These are phyloP conservation scores for Lichenothelia convexa DNA, from an alignment of 495 filamentous ascomycete species.

Conservation along the genomic window DNA sequence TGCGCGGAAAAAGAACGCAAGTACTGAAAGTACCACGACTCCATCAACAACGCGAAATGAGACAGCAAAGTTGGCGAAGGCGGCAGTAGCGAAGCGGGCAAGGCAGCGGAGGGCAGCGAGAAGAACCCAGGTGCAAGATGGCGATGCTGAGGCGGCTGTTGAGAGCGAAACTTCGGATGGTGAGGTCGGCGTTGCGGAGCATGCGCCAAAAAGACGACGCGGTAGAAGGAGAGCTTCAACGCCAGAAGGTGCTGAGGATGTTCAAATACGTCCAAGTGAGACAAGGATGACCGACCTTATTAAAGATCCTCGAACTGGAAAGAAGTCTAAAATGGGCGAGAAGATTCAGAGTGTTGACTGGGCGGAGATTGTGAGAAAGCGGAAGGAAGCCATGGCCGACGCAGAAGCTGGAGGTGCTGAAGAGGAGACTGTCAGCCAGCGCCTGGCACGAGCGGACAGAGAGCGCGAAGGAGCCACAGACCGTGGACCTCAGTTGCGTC, in stretches of 20 bases:
- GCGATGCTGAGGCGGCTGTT: slow-evolving; percentile 17
- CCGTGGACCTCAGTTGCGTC: slow-evolving; percentile 38
- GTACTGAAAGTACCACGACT: neutral
- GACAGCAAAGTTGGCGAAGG: slow-evolving; percentile 1
- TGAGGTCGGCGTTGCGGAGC: no score
- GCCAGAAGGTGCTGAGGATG: slow-evolving; percentile 57
- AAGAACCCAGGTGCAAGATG: neutral
- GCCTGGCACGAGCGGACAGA: slow-evolving; percentile 3
- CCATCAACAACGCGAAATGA: neutral
- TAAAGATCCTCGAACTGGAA: slow-evolving; percentile 57
- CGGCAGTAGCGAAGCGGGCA: slow-evolving; percentile 4
- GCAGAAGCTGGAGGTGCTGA: neutral
- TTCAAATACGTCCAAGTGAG: slow-evolving; percentile 46
- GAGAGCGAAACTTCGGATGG: slow-evolving; percentile 13
- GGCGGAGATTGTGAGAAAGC: slow-evolving; percentile 30
- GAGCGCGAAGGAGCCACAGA: slow-evolving; percentile 3
- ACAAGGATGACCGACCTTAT: slow-evolving; percentile 74
- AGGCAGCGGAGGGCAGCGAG: slow-evolving; percentile 3
- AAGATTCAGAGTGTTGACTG: slow-evolving; percentile 37
- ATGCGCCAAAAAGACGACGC: neutral
- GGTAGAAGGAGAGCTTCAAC: slow-evolving; percentile 37
- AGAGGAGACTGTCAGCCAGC: slow-evolving; percentile 2
- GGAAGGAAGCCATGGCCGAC: slow-evolving; percentile 8
- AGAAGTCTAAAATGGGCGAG: slow-evolving; percentile 54
- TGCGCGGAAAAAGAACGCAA: neutral